Base-by-base conservation (phyloP, 2,329 filamentous ascomycete genomes). In the Epichloe brachyelytri region DNA sequence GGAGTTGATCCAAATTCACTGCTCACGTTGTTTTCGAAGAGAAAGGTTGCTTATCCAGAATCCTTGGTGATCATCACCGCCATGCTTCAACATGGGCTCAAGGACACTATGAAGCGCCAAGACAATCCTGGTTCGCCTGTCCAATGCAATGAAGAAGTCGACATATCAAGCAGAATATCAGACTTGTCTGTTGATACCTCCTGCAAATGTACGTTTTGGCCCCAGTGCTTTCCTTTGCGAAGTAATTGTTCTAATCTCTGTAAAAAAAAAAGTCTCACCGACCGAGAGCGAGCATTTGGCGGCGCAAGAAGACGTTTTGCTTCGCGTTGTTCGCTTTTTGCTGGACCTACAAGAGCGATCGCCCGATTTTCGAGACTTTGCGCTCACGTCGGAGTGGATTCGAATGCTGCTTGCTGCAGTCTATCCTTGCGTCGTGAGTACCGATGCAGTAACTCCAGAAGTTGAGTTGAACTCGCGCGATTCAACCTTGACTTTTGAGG, bases 371-470 rank as follows among this genome's bases (percentile, higher is more conserved):
- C 79, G 86, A 51, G 89, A 96, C 43, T 96, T 94, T 65, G 80
- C 88, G 0, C 69, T 85, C 11, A 78, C 77, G 0, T 94, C 90
- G 0, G 85, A 86, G 43, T 97, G 95, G 66, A 72, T 91, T 1
- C 83, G 91, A 54, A 75, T 88, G 45, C 71, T 98, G 4, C 74
- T 96, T 0, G 79, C 81, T 37, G 83, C 88, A 12, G 71, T 97
- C 2, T 98, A 93, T 62, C 90, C 93, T 2, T 80, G 93, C 17
- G 78, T 96, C 47, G 89, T 95, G 26, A 91, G 88, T 58, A 83
- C 87, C 12, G 88, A 96, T 66, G 77, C 83, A 20, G 83, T 96
- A 39, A 85, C 80, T 50, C 83, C 93, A 0, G 86, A 93, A 59
- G 86, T 83, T 0, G 93, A 98, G 65, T 70, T 97, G n/a, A 82